Conservation (phyloP, 1,284 basidiomycete genomes). For the Ustilago crameri region DNA sequence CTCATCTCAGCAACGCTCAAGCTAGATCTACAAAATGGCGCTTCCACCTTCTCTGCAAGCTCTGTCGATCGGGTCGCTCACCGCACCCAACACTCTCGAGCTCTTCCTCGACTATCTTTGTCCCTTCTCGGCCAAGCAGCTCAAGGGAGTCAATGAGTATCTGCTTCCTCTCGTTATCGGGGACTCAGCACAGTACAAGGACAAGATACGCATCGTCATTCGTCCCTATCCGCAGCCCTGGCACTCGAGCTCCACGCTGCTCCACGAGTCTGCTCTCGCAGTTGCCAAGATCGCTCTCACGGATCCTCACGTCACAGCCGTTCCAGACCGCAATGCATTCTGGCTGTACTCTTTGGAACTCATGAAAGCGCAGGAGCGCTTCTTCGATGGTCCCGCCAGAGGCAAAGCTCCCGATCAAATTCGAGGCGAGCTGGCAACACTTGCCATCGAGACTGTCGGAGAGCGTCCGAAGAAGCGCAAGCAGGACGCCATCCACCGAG, state of each 20-base stretch:
- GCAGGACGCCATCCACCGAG: conserved; percentile 69
- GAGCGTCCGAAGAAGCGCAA: conserved; percentile 67
- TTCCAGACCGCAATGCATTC: conserved; percentile 52
- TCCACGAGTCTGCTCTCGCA: conserved; percentile 83
- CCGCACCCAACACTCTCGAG: conserved; percentile 84
- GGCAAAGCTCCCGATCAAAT: conserved; percentile 78
- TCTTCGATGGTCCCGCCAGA: conserved; percentile 81
- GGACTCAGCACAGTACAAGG: conserved; percentile 72
- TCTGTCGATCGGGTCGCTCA: conserved; percentile 76
- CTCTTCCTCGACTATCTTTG: conserved; percentile 72
- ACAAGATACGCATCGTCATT: conserved; percentile 82
- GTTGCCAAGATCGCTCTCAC: conserved; percentile 73
- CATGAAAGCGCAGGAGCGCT: conserved; percentile 80
- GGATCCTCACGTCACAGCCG: conserved; percentile 18
- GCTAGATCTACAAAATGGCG: conserved; percentile 74
- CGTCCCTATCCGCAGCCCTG: conserved; percentile 80
- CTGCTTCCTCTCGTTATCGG: conserved; percentile 66
- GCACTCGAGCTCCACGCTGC: conserved; percentile 74
- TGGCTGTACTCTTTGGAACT: conserved; percentile 72
- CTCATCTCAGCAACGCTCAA: neutral
- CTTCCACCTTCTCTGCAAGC: conserved; percentile 81
- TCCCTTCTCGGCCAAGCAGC: conserved; percentile 75
- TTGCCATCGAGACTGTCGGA: conserved; percentile 72
- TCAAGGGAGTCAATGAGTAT: conserved; percentile 68
- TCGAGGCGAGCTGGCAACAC: conserved; percentile 77